Conservation (phyloP, 192 early-diverging fungal genomes). For the Linnemannia zychae region DNA sequence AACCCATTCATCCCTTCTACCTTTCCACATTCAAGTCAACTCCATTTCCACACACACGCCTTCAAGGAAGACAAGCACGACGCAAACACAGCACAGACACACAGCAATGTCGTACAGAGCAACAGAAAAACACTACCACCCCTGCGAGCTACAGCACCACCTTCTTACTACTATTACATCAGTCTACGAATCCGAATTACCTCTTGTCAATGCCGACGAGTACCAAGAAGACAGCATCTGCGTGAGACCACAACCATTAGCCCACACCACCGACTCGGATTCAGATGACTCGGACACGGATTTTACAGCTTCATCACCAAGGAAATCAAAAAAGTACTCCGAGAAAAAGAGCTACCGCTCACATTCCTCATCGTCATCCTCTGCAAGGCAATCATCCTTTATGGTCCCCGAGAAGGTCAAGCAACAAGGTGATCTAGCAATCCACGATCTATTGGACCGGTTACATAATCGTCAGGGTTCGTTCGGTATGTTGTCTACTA, state of each 20-base stretch:
- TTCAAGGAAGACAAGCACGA: neutral
- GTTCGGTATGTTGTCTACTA: neutral
- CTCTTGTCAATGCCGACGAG: neutral
- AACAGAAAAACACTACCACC: neutral
- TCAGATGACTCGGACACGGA: neutral
- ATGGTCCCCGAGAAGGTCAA: neutral
- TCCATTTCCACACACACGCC: neutral
- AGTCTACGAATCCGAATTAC: neutral
- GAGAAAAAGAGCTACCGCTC: neutral
- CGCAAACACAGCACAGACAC: neutral
- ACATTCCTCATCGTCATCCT: neutral
- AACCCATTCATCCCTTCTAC: neutral
- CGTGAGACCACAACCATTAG: neutral
- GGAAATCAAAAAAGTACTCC: neutral
- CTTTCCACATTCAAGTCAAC: neutral
- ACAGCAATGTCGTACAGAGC: neutral
- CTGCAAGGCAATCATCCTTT: neutral
- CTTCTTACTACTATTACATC: neutral
- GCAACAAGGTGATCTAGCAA: slow-evolving; percentile 5
- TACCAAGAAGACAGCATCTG: neutral
- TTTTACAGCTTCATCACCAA: neutral
- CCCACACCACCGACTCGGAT: neutral
- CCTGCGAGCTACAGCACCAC: neutral
- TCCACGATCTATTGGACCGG: neutral
- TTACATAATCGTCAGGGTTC: slow-evolving; percentile 4